Percentiles rank a stretch among this genome's conserved stretches.
Evolutionary conservation across 768 basidiomycete genomes (phyloP).

Genomic region (Mycena olivaceomarginata): DNA sequence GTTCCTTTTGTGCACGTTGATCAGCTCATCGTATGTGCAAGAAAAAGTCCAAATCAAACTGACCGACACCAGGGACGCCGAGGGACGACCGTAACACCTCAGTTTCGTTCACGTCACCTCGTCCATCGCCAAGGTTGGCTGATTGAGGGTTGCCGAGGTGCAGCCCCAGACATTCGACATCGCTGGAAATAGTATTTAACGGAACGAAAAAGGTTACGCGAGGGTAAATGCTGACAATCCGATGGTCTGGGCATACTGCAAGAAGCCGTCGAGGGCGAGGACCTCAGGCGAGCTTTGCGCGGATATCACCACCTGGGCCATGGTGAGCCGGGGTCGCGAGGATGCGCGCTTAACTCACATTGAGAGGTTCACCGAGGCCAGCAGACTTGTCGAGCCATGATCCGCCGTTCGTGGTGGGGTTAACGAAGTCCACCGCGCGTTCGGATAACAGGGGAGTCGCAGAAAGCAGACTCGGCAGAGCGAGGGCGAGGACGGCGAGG

Average conservation of each 20-base stretch:
- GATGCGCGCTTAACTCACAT: constrained; percentile 53
- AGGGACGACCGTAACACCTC: constrained; percentile 67
- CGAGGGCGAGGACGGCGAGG: constrained; percentile 29
- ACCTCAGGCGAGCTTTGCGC: constrained; percentile 64
- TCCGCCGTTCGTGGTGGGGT: constrained; percentile 60
- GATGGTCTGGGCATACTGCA: constrained; percentile 64
- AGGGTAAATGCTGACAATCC: constrained; percentile 62
- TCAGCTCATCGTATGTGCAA: not conserved
- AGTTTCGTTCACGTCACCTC: constrained; percentile 65
- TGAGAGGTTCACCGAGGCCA: constrained; percentile 69
- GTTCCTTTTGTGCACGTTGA: constrained; percentile 50
- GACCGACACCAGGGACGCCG: constrained; percentile 52
- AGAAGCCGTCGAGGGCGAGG: constrained; percentile 61
- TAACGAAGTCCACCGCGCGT: constrained; percentile 53
- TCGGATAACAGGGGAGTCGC: constrained; percentile 20
- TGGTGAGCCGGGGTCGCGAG: not conserved
- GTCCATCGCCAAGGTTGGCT: constrained; percentile 70
- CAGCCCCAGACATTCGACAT: constrained; percentile 65
- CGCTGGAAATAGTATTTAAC: constrained; percentile 47
- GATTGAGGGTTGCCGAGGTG: constrained; percentile 63
- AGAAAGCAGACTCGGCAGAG: constrained; percentile 32
- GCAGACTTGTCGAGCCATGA: constrained; percentile 64
- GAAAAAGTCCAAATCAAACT: not conserved
- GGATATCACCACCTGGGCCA: constrained; percentile 59
- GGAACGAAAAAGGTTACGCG: not conserved